Evolutionary conservation across 257 asterid genomes (phyloP).

Genomic region (Jacaranda mimosifolia): DNA sequence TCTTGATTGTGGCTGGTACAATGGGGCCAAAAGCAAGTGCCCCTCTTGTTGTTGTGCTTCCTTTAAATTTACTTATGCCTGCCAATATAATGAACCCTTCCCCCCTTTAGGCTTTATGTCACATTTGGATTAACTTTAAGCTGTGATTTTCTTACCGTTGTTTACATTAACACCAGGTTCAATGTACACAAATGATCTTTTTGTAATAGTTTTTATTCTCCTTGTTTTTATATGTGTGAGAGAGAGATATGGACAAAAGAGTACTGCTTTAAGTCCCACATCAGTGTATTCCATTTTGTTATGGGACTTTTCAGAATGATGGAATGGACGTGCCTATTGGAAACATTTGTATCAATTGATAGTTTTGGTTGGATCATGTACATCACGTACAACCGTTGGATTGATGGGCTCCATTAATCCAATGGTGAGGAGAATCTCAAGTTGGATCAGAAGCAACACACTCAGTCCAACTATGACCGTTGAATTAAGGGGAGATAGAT

Average conservation of each 20-base stretch:
- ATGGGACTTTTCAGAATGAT: background rate
- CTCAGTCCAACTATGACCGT: too few relatives aligned
- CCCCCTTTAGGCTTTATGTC: conserved; percentile 37
- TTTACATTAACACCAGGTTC: background rate
- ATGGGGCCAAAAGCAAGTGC: conserved; percentile 40
- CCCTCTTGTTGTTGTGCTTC: conserved; percentile 39
- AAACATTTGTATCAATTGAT: too few relatives aligned
- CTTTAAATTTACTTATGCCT: conserved; percentile 34
- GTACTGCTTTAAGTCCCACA: background rate
- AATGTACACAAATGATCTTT: background rate
- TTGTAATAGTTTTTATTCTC: background rate
- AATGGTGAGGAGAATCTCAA: too few relatives aligned
- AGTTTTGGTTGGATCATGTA: too few relatives aligned
- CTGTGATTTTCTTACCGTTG: background rate
- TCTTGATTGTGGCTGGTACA: conserved; percentile 45
- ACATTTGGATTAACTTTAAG: conserved; percentile 22
- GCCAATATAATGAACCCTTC: conserved; percentile 29
- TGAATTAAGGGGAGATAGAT: too few relatives aligned
- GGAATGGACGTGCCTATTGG: too few relatives aligned
- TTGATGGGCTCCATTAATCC: too few relatives aligned
- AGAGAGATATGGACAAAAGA: background rate
- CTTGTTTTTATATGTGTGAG: background rate
- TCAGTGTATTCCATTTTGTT: background rate
- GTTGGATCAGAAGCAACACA: too few relatives aligned
- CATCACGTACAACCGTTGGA: too few relatives aligned